These are phyloP conservation scores for Aspergillus sojae DNA, from an alignment of 2,329 filamentous ascomycete genomes.

Conservation along the genomic window DNA sequence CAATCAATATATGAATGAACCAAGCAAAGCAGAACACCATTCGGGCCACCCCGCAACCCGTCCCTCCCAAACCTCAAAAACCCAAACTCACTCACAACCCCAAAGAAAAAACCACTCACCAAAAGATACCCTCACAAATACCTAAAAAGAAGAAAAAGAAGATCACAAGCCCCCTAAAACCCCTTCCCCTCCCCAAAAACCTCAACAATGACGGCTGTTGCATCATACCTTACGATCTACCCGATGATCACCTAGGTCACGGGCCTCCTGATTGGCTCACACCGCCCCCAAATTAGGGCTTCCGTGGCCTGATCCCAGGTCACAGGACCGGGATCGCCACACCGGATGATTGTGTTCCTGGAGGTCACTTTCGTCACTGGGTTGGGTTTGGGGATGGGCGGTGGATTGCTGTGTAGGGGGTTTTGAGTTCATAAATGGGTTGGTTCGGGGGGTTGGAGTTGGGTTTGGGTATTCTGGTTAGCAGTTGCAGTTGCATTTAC, in stretches of 20 bases:
- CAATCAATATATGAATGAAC: no score
- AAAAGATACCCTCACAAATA: no score
- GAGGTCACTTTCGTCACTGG: background rate
- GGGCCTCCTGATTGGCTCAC: background rate
- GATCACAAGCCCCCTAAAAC: background rate
- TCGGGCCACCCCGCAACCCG: no score
- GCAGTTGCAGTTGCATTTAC: background rate
- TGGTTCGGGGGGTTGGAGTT: no score
- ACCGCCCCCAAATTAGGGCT: background rate
- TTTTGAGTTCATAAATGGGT: background rate
- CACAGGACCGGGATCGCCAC: slow-evolving; percentile 6
- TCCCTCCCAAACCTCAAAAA: no score
- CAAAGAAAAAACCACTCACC: no score
- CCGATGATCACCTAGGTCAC: background rate
- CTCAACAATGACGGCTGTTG: background rate
- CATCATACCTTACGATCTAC: background rate
- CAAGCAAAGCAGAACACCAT: no score
- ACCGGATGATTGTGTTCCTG: background rate
- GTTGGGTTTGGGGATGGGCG: no score
- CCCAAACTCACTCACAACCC: no score
- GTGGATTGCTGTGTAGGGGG: no score
- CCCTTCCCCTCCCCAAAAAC: background rate
- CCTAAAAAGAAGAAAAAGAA: background rate
- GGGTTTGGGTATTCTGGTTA: no score
- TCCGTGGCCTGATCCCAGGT: slow-evolving; percentile 1